Conservation (phyloP, 345 rosid species). For the Eucalyptus curtisii region DNA sequence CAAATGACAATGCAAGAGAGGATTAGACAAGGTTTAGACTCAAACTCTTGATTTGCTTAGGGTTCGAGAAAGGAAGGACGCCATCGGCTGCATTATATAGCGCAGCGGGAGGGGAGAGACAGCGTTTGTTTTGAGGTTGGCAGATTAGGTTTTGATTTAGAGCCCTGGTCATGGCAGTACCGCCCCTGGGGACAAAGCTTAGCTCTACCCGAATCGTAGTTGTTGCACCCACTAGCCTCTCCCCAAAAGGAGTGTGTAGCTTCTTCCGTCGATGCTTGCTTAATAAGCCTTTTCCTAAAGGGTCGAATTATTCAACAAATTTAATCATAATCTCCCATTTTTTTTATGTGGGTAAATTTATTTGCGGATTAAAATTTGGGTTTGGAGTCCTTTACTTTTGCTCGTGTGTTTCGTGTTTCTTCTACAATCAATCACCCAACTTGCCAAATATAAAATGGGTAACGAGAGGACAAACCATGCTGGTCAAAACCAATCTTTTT, state of each 20-base stretch:
- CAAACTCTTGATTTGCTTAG: background rate
- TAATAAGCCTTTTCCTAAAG: constrained; percentile 8
- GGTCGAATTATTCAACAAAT: background rate
- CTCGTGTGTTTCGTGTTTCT: background rate
- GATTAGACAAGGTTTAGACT: background rate
- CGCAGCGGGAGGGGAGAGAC: background rate
- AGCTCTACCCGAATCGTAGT: constrained; percentile 26
- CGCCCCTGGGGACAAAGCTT: background rate
- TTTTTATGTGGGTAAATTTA: background rate
- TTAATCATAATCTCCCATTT: background rate
- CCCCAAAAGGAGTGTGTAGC: background rate
- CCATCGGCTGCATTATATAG: background rate
- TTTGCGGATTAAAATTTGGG: background rate
- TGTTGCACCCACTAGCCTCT: constrained; percentile 56
- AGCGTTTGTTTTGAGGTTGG: constrained; percentile 27
- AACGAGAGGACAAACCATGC: background rate
- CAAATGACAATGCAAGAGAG: background rate
- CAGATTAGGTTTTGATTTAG: constrained; percentile 52
- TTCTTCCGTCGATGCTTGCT: constrained; percentile 25
- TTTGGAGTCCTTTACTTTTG: background rate
- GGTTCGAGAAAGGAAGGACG: background rate
- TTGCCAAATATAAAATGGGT: background rate
- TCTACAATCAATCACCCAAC: background rate
- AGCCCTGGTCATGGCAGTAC: background rate
- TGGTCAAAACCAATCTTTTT: background rate